These are phyloP conservation scores for Aspergillus thermomutatus DNA, from an alignment of 2,329 filamentous ascomycete species.

Conservation along the genomic window DNA sequence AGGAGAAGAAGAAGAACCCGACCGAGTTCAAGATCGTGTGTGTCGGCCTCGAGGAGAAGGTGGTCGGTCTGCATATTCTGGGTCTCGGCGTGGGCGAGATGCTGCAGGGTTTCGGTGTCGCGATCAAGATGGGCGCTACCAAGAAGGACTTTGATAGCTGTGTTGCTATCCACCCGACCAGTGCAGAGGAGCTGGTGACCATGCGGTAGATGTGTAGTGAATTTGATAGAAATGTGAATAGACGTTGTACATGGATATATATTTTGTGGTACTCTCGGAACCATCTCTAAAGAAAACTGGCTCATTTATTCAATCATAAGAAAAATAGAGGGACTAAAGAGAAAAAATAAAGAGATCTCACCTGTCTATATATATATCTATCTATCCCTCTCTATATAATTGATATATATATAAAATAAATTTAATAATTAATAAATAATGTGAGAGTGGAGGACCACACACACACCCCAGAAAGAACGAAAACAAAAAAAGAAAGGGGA, in stretches of 20 bases:
- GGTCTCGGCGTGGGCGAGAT: constrained; percentile 57
- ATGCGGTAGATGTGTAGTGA: constrained; percentile 43
- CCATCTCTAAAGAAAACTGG: too few relatives aligned
- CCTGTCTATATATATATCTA: too few relatives aligned
- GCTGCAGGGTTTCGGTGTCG: constrained; percentile 73
- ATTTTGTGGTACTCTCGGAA: not conserved
- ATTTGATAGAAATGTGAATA: not conserved
- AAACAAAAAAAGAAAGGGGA: not conserved
- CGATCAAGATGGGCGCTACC: constrained; percentile 75
- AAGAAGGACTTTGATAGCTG: constrained; percentile 74
- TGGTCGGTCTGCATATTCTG: constrained; percentile 51
- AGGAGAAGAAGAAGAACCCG: constrained; percentile 49
- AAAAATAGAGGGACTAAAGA: too few relatives aligned
- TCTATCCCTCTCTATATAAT: too few relatives aligned
- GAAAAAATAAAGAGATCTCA: constrained; percentile 17
- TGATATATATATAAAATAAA: too few relatives aligned
- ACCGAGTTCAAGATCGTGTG: constrained; percentile 52
- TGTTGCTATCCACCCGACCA: constrained; percentile 74
- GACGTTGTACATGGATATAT: not conserved
- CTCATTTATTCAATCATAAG: too few relatives aligned
- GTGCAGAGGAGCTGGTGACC: constrained; percentile 68
- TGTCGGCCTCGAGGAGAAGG: constrained; percentile 47
- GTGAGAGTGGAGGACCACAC: too few relatives aligned
- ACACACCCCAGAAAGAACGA: too few relatives aligned
- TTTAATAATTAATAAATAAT: not conserved